Conservation (phyloP, 2,329 filamentous ascomycete genomes). For the Nemania bipapillata region DNA sequence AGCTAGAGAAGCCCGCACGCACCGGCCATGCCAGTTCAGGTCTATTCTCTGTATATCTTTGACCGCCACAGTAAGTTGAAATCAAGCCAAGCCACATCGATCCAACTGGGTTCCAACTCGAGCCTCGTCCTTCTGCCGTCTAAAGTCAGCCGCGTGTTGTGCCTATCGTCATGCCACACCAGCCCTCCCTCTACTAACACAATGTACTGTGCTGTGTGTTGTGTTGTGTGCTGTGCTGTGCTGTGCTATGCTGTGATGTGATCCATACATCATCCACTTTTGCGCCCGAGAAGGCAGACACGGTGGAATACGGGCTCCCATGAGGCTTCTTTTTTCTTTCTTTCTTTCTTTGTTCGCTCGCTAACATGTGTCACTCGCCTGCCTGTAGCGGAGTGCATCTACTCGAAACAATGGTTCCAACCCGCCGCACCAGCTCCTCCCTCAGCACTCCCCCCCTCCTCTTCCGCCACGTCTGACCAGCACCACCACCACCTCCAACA, state of each 20-base stretch:
- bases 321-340: not conserved
- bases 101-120: not conserved
- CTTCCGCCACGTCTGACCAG: conserved; percentile 6
- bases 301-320: conserved; percentile 7
- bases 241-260: not conserved
- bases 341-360: conserved; percentile 7
- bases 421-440: conserved; percentile 58
- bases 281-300: conserved; percentile 19
- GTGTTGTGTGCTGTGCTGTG: no score
- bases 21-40: conserved; percentile 73
- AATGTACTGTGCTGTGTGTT: not conserved
- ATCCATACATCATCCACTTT: conserved; percentile 27
- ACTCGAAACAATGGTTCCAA: conserved; percentile 83
- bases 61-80: conserved; percentile 88
- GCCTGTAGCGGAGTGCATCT: conserved; percentile 89
- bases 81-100: conserved; percentile 8
- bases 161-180: conserved; percentile 30
- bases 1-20: conserved; percentile 36
- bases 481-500: no score
- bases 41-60: conserved; percentile 99
- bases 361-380: conserved; percentile 33
- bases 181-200: not conserved
- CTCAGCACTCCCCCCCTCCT: conserved; percentile 57
- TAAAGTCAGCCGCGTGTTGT: conserved; percentile 28
- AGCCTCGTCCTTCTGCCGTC: conserved; percentile 25